A percentile compares a stretch with the other conserved stretches of the same genome.
These are phyloP conservation scores for Trichoderma sp. DNA, from an alignment of 2,329 filamentous ascomycete species.

Conservation along the genomic window DNA sequence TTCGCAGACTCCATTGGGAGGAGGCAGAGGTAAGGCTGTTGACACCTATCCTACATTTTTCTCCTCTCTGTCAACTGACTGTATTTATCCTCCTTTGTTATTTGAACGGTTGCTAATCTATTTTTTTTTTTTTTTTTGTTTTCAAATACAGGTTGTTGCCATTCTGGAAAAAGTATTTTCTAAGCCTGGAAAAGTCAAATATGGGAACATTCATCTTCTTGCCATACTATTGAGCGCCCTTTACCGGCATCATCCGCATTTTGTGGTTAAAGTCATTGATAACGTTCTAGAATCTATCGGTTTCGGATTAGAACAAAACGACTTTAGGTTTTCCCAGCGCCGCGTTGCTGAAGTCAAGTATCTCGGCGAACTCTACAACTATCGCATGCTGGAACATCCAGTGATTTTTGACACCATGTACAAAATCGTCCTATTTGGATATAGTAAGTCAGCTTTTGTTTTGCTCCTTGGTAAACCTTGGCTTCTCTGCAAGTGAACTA, in stretches of 20 bases:
- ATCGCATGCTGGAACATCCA: constrained; percentile 92
- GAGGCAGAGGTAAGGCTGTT: constrained; percentile 67
- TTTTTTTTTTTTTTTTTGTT: constrained; percentile 7
- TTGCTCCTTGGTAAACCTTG: background rate
- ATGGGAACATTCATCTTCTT: constrained; percentile 91
- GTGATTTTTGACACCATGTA: constrained; percentile 96
- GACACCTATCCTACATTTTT: background rate
- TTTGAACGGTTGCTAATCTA: constrained; percentile 1
- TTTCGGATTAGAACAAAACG: constrained; percentile 88
- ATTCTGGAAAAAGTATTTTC: constrained; percentile 90
- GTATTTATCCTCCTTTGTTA: background rate
- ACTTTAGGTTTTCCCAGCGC: constrained; percentile 96
- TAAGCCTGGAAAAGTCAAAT: constrained; percentile 96
- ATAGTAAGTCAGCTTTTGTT: constrained; percentile 54
- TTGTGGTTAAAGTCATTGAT: constrained; percentile 89
- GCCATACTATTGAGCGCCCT: constrained; percentile 86
- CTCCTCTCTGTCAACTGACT: background rate
- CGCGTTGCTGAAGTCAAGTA: constrained; percentile 96
- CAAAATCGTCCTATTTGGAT: constrained; percentile 89
- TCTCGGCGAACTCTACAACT: constrained; percentile 94
- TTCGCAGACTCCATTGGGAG: constrained; percentile 96
- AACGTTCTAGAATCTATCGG: constrained; percentile 86
- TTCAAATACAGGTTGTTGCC: constrained; percentile 58
- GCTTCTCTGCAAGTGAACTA: constrained; percentile 11
- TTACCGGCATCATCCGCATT: constrained; percentile 88